Conservation (phyloP, 1,284 basidiomycete genomes). For the Ustilago vetiveriae region DNA sequence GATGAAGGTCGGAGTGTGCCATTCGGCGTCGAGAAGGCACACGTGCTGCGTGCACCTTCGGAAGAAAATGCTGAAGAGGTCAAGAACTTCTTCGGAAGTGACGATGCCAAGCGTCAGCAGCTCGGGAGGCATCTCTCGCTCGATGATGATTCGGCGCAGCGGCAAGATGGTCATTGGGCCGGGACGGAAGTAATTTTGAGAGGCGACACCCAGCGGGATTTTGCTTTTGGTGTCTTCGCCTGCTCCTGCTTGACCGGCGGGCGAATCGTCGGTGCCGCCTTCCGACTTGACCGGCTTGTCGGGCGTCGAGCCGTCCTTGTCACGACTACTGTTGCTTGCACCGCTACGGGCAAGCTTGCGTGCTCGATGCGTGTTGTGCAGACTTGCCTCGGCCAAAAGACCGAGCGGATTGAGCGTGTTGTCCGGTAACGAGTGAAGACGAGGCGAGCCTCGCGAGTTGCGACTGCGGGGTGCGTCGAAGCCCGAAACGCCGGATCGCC, state of each 20-base stretch:
- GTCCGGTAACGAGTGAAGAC: constrained; percentile 68
- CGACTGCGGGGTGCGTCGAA: constrained; percentile 29
- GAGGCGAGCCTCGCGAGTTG: constrained; percentile 37
- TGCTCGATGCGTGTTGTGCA: constrained; percentile 60
- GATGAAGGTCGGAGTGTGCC: constrained; percentile 65
- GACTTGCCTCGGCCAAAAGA: constrained; percentile 65
- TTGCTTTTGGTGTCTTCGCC: constrained; percentile 4
- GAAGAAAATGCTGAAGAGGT: constrained; percentile 88
- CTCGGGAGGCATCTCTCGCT: constrained; percentile 83
- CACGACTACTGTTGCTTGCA: constrained; percentile 30
- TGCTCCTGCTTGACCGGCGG: constrained; percentile 8
- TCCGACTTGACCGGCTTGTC: constrained; percentile 35
- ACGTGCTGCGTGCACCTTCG: constrained; percentile 68
- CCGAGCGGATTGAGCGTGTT: constrained; percentile 66
- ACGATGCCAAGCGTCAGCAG: constrained; percentile 83
- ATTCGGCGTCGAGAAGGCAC: constrained; percentile 62
- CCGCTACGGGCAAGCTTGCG: constrained; percentile 22
- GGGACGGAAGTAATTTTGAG: constrained; percentile 91
- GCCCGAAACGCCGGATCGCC: constrained; percentile 9
- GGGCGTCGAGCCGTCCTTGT: constrained; percentile 45
- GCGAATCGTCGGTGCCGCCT: constrained; percentile 24
- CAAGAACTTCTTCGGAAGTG: constrained; percentile 81
- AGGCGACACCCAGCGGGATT: constrained; percentile 78
- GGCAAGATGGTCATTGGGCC: constrained; percentile 71
- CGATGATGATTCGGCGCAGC: constrained; percentile 83